A percentile compares a stretch with the other conserved stretches of the same genome.
phyloP scores from a whole-genome alignment of 1,284 basidiomycete species.

The Pascua guehoae region DNA sequence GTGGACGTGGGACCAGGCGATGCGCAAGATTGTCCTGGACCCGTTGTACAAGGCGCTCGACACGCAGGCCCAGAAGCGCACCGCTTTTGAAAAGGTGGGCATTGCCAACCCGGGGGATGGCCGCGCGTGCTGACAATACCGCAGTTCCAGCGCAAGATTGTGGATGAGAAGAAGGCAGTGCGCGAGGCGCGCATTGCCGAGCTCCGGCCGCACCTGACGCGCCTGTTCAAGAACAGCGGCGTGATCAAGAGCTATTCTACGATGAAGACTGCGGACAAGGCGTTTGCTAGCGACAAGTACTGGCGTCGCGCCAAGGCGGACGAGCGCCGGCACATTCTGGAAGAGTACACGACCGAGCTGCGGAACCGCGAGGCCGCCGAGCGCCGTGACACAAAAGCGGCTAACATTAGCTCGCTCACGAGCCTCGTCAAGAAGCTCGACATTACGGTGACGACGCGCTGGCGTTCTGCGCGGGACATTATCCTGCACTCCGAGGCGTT shows the following conservation, averaged over 20 bases:
- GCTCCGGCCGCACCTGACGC: constrained; percentile 73
- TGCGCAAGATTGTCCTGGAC: constrained; percentile 96
- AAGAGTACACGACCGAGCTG: constrained; percentile 80
- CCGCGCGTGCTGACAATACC: too few species aligned
- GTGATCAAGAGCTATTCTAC: constrained; percentile 85
- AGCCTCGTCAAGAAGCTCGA: constrained; percentile 73
- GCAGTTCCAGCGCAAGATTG: constrained; percentile 38
- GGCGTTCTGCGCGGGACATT: constrained; percentile 73
- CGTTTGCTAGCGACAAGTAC: constrained; percentile 76
- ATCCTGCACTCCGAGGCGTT: constrained; percentile 74
- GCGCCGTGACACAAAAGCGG: constrained; percentile 61
- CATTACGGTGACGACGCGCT: constrained; percentile 82
- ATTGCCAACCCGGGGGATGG: neutral
- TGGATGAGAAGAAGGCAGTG: constrained; percentile 70
- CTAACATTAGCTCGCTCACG: constrained; percentile 73
- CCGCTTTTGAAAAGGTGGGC: constrained; percentile 81
- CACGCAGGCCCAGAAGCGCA: constrained; percentile 89
- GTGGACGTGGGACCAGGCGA: constrained; percentile 98
- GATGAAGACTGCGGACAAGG: constrained; percentile 75
- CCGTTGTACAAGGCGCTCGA: constrained; percentile 93
- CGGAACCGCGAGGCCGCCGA: constrained; percentile 75
- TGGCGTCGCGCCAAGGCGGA: constrained; percentile 82
- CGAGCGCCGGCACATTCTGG: constrained; percentile 78
- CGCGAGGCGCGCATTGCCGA: constrained; percentile 73
- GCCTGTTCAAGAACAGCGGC: constrained; percentile 76